Conservation (phyloP, 371 early-diverging fungal species). For the Neoconidiobolus thromboides region DNA sequence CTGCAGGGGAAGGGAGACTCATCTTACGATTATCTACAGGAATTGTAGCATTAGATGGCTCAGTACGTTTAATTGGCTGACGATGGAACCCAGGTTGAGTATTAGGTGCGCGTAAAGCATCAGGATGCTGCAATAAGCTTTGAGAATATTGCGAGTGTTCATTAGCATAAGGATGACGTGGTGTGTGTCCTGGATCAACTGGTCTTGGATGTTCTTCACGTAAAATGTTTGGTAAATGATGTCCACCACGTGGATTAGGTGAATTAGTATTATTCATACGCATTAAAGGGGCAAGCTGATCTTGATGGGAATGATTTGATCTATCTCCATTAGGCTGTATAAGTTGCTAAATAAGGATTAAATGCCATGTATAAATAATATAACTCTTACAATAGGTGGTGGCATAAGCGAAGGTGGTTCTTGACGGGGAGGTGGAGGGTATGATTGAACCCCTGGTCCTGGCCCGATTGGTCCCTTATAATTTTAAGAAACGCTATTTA, state of each 20-base stretch:
- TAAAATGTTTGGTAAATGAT: not conserved
- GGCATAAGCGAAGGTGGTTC: conserved; percentile 8
- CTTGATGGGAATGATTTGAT: not conserved
- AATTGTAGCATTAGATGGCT: not conserved
- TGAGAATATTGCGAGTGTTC: not conserved
- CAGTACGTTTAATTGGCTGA: conserved; percentile 3
- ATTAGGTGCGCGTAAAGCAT: not conserved
- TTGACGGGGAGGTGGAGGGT: conserved; percentile 9
- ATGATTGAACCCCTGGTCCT: conserved; percentile 17
- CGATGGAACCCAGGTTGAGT: not conserved
- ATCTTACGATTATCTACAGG: not conserved
- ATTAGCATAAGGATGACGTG: not conserved
- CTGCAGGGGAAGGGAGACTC: not conserved
- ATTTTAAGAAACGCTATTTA: not conserved
- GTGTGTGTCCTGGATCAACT: not conserved
- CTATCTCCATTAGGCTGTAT: not conserved
- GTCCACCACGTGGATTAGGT: not conserved
- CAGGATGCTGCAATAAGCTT: not conserved
- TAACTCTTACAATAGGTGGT: conserved; percentile 1
- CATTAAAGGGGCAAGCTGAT: not conserved
- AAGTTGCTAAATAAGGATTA: not conserved
- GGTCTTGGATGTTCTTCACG: not conserved
- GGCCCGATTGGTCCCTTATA: conserved; percentile 17
- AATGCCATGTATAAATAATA: too few species aligned
- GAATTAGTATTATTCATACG: not conserved